phyloP scores from a whole-genome alignment of 78 protist species.

The Creolimax fragrantissima region DNA sequence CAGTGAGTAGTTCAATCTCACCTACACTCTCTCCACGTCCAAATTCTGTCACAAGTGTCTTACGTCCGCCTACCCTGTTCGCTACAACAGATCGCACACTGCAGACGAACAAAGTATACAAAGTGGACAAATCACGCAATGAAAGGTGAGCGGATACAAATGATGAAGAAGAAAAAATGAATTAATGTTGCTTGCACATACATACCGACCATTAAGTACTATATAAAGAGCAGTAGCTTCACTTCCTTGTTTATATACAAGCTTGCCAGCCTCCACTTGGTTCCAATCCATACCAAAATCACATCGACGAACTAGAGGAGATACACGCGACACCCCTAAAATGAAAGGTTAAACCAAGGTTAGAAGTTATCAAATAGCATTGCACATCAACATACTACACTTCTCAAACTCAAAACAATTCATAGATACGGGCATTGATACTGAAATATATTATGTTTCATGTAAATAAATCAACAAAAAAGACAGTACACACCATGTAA shows the following conservation, averaged over 20 bases:
- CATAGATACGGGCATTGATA: no score
- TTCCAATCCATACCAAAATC: constrained; percentile 9
- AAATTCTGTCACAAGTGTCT: not conserved
- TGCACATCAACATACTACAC: no score
- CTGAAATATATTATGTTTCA: no score
- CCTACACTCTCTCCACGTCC: constrained; percentile 17
- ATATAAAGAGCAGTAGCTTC: not conserved
- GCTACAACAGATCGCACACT: not conserved
- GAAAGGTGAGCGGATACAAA: not conserved
- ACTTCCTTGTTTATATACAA: not conserved
- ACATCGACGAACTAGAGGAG: not conserved
- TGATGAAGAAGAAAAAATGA: no score
- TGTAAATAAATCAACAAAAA: no score
- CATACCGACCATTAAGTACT: constrained; percentile 8
- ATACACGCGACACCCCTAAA: not conserved
- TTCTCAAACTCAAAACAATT: no score
- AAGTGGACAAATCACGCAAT: not conserved
- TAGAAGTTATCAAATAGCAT: no score
- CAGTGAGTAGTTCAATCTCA: not conserved
- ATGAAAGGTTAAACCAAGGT: no score
- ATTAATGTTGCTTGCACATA: no score
- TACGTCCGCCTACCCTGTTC: not conserved
- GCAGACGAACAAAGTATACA: not conserved
- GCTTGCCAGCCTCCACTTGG: not conserved
- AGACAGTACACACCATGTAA: not conserved